A percentile compares a stretch with the other conserved stretches of the same genome.
Evolutionary conservation across 225 moss, liverwort and hornwort species (phyloP).

Genomic region (Asterella californica): DNA sequence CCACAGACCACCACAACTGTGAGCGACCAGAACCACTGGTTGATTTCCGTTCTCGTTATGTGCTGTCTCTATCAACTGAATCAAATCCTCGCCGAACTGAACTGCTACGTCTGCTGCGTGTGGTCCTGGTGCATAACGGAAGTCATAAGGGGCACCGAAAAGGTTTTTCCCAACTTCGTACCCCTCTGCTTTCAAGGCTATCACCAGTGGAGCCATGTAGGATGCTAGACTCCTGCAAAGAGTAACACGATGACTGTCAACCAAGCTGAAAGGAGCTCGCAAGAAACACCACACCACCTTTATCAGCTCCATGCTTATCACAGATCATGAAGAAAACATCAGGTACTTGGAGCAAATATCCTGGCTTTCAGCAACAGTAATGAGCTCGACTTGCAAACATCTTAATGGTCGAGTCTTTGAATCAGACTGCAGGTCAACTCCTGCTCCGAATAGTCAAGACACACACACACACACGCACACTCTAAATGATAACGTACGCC

Average conservation of each 20-base stretch:
- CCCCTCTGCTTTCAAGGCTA: conserved; percentile 52
- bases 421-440: too few species aligned
- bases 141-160: conserved; percentile 91
- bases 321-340: too few species aligned
- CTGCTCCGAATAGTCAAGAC: too few species aligned
- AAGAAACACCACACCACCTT: background rate
- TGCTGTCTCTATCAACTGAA: conserved; percentile 65
- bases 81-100: conserved; percentile 52
- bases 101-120: conserved; percentile 70
- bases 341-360: too few species aligned
- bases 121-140: conserved; percentile 84
- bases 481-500: too few species aligned
- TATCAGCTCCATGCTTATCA: background rate
- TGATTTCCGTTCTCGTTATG: conserved; percentile 48
- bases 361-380: too few species aligned
- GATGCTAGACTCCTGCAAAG: conserved; percentile 53
- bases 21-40: conserved; percentile 64
- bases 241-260: background rate
- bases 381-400: too few species aligned
- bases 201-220: conserved; percentile 70
- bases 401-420: too few species aligned
- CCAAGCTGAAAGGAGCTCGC: background rate
- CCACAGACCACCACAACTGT: conserved; percentile 88
- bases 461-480: too few species aligned
- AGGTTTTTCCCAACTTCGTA: conserved; percentile 67